phyloP scores from a whole-genome alignment of 2,329 filamentous ascomycete species.

The Monilinia aucupariae region DNA sequence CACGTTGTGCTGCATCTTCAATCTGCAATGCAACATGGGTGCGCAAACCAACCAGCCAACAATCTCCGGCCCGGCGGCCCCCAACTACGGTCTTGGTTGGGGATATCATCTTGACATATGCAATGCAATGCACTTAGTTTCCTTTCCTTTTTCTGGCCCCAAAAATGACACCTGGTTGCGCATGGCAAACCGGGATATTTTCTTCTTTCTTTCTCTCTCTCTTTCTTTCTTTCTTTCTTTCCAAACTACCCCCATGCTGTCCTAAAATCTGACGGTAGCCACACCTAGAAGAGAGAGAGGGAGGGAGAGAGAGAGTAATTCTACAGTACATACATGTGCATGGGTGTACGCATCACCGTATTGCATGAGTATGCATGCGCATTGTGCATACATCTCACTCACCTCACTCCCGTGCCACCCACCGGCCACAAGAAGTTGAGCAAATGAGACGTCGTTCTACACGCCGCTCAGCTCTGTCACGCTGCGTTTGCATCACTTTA shows the following conservation, averaged over 20 bases:
- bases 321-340: slow-evolving; percentile 1
- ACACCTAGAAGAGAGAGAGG: not conserved
- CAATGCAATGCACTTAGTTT: not conserved
- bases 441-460: not conserved
- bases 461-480: not conserved
- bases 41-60: slow-evolving; percentile 7
- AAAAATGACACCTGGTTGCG: not conserved
- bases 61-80: not conserved
- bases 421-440: not conserved
- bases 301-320: no score
- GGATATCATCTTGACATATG: not conserved
- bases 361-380: no score
- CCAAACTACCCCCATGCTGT: not conserved
- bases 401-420: not conserved
- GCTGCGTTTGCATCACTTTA: slow-evolving; percentile 8
- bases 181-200: slow-evolving; percentile 17
- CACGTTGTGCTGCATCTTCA: slow-evolving; percentile 12
- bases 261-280: not conserved
- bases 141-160: not conserved
- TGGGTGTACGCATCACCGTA: no score
- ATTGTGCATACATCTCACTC: not conserved
- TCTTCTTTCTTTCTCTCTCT: no score
- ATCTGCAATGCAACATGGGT: slow-evolving; percentile 6
- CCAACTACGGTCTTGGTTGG: no score
- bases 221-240: no score